Base-by-base conservation (phyloP, 768 basidiomycete species). In the Chalciporus pseudorubinellus region DNA sequence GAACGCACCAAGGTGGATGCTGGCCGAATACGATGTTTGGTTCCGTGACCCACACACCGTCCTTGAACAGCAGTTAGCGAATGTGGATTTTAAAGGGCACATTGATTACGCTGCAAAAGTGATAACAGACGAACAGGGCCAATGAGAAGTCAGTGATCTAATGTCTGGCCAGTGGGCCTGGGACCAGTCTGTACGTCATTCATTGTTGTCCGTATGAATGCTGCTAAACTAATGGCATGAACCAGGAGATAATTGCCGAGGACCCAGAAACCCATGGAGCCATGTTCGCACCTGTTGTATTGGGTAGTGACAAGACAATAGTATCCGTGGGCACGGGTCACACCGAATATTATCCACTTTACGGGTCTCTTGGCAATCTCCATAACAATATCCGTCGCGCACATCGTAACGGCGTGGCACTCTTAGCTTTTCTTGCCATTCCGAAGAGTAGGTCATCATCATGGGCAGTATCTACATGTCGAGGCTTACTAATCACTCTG, bases 1-100 rank as follows among this genome's bases (percentile, higher is more conserved):
- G n/a, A n/a, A n/a, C n/a, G n/a, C n/a, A n/a, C n/a, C n/a, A n/a
- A n/a, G n/a, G n/a, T n/a, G n/a, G n/a, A n/a, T n/a, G n/a, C n/a
- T n/a, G n/a, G n/a, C n/a, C n/a, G n/a, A n/a, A n/a, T 70, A 62
- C 39, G 59, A 67, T 22, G 60, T 70, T 20, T 69, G 61, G 56
- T 69, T 52, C 46, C 56, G 59, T 3, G 45, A 57, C 14, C 55
- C 61, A 3, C 42, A 55, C n/a, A 34, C 36, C 3, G 39, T 65
- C 9, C 44, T 54, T 9, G 31, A 46, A 2, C 57, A 59, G 38
- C 54, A 57, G 57, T 54, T 68, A 6, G 40, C 41, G 4, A 67
- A 65, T 46, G 57, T 60, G 1, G 59, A 64, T 24, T 67, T 64
- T 46, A 46, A 49, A 12, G 49, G 46, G 9, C 54, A 59, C 12